Base-by-base conservation (phyloP, 352 stramenopile species). In the Phytopythium cucurbitacearum region DNA sequence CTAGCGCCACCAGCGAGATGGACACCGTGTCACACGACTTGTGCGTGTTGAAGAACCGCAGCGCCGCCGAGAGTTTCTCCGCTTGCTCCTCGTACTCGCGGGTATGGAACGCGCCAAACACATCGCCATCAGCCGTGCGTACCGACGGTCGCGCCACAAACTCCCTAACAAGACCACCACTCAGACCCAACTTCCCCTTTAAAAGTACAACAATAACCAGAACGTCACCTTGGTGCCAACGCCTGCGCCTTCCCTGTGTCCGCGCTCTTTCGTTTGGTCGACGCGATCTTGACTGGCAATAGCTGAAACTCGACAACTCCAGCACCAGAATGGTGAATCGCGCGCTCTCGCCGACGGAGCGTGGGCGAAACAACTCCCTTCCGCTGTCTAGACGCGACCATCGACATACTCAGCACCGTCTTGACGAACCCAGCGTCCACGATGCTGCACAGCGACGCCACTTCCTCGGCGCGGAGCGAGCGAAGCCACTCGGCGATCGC, bases 351-450 rank as follows among this genome's bases (percentile, higher is more conserved):
- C 12, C 21, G 21, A 28, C 2, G 21, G 21, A 28, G 21, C 21
- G 21, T 28, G 21, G 21, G 2, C 21, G 21, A 28, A 28, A 28
- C 21, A 2, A 28, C 21, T 28, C n/a, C 40, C 21, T 53, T 57
- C 40, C 52, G 41, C 8, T 38, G 50, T 10, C 36, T 43, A 39
- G 40, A 7, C n/a, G n/a, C 41, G 33, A 45, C 47, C 59, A 80
- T 76, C 34, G 61, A 71, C 80, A 94, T 92, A 43, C 73, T 67
- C 57, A 94, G 62, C 48, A 92, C 54, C 11, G 82, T 90, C 60
- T 91, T 91, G 37, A 92, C 84, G 53, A 94, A 91, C 5, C 69
- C 62, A 5, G 60, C 69, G 43, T 94, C 80, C 13, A 80, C 73
- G 21, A 90, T 65, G 34, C 70, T 77, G 50, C 68, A 80, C 33